phyloP scores from a whole-genome alignment of 2,329 filamentous ascomycete genomes.

The Calycina marina region DNA sequence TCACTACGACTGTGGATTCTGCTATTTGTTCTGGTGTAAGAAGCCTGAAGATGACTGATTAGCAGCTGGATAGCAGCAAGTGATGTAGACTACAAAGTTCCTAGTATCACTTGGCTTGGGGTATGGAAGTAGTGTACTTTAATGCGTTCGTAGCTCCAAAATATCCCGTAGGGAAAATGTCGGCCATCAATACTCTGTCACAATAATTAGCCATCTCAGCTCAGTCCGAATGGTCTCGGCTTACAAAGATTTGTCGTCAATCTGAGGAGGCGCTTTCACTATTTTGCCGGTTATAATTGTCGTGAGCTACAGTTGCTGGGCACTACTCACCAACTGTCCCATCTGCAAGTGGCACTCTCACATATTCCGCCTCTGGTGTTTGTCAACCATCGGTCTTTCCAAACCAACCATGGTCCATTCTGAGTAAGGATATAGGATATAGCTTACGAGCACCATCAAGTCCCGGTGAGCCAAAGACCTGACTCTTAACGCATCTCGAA shows the following conservation, averaged over 20 bases:
- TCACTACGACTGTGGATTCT: conserved; percentile 42
- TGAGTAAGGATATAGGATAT: no score
- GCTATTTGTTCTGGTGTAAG: conserved; percentile 14
- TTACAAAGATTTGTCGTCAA: background rate
- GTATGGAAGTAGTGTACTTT: no score
- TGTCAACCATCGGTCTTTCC: no score
- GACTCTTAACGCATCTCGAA: conserved; percentile 57
- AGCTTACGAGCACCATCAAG: conserved; percentile 55
- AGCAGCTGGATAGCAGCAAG: no score
- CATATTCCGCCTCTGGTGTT: conserved; percentile 56
- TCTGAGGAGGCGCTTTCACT: background rate
- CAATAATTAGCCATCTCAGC: conserved; percentile 58
- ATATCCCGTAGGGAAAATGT: conserved; percentile 81
- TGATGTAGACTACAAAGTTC: no score
- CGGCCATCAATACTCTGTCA: conserved; percentile 73
- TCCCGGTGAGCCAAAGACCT: conserved; percentile 53
- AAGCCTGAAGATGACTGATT: no score
- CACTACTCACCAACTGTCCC: conserved; percentile 55
- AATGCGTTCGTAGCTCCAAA: conserved; percentile 73
- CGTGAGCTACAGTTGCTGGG: no score
- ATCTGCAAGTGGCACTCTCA: conserved; percentile 69
- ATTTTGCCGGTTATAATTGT: no score
- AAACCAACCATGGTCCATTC: no score
- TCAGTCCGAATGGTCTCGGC: background rate
- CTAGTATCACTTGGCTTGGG: no score